Evolutionary conservation across 192 early-diverging fungal species (phyloP).

Genomic region (Backusella mclennaniae): DNA sequence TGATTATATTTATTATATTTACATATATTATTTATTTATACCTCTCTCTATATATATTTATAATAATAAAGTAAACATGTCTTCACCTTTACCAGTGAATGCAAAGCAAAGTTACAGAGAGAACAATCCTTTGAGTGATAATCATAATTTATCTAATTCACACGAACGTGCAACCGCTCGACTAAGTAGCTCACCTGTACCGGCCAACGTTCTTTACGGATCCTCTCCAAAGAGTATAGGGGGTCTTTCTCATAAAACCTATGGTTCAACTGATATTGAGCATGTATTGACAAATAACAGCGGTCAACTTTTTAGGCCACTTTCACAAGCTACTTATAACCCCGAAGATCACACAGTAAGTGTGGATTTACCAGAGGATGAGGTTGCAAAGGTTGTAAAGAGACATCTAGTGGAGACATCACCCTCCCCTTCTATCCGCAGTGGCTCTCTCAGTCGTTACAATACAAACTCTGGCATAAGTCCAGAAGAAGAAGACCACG

Average conservation of each 20-base stretch:
- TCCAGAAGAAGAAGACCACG: neutral
- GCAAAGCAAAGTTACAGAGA: neutral
- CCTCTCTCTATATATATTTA: neutral
- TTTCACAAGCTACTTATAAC: conserved; percentile 6
- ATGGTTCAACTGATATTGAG: neutral
- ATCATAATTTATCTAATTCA: neutral
- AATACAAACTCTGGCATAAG: neutral
- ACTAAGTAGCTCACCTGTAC: conserved; percentile 1
- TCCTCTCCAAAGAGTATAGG: conserved; percentile 7
- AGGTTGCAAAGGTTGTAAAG: conserved; percentile 59
- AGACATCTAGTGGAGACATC: conserved; percentile 61
- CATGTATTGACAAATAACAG: conserved; percentile 1
- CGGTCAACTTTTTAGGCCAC: neutral
- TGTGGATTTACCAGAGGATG: conserved; percentile 43
- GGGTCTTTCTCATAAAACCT: neutral
- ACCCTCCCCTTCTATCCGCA: conserved; percentile 25
- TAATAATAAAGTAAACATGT: conserved; percentile 9
- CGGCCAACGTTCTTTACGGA: neutral
- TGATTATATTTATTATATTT: neutral
- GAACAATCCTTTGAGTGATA: neutral
- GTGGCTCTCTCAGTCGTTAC: neutral
- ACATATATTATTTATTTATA: neutral
- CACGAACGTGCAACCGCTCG: neutral
- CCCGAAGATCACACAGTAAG: neutral
- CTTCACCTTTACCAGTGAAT: conserved; percentile 10